Base-by-base conservation (phyloP, 1,284 basidiomycete species). In the Cryptococcus deneoformans region DNA sequence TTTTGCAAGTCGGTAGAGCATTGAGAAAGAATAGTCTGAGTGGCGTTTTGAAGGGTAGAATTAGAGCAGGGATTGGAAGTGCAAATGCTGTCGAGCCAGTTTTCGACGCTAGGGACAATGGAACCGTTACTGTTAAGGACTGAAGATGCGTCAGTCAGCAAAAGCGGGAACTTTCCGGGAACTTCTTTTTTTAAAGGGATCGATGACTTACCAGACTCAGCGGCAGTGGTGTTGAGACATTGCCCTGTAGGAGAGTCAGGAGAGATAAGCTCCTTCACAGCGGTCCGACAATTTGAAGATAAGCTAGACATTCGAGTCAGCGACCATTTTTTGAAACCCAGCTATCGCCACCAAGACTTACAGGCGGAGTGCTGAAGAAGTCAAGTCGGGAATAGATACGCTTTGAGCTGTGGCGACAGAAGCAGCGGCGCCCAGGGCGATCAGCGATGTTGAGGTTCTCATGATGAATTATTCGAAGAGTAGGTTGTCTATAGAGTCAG, bases 21-120 rank as follows among this genome's bases (percentile, higher is more conserved):
- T 14, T 65, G 62, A 3, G 48, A 24, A 12, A 63, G 34, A 59
- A 77, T 56, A 5, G 62, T 49, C 44, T 62, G 40, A 42, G 70
- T 63, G 40, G 69, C 68, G 37, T 63, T 55, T 45, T 64, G 51
- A 54, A 79, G 59, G 36, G 67, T 70, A 20, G 56, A 57, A 56
- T 71, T 69, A 24, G 67, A 62, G 63, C 77, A 79, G 6, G 72
- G 67, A 11, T 61, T 56, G n/a, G 54, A 54, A 14, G 57, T 53
- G 58, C 77, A 79, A n/a, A 72, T 46, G 12, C 52, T 45, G 29
- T 61, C 46, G 47, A 78, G 66, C 59, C 70, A 76, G 10, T 54
- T 50, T 62, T 73, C 69, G 44, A 78, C 48, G 20, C 60, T 50
- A 0, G 70, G 65, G 48, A 76, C 58, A 63, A 77, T 50, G 5